Percentiles rank a stretch among this genome's conserved stretches.
Conservation (phyloP, 2,329 filamentous ascomycete genomes). For the Penicillium sp. region DNA sequence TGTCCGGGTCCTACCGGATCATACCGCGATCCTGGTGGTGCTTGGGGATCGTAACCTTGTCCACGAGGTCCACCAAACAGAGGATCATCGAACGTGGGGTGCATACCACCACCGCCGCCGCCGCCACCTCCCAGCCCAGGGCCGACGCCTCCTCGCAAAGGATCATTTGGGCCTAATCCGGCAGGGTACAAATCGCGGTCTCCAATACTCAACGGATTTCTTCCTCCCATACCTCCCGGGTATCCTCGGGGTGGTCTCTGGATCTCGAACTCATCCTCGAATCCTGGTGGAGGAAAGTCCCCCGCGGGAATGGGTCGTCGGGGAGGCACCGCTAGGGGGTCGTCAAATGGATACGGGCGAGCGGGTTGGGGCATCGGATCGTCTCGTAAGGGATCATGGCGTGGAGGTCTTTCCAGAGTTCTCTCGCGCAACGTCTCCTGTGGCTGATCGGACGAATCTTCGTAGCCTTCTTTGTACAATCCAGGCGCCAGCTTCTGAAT, state of each 20-base stretch:
- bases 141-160: constrained; percentile 59
- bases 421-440: too few relatives aligned
- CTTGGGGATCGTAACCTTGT: constrained; percentile 62
- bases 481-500: constrained; percentile 75
- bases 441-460: constrained; percentile 51
- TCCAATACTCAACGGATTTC: constrained; percentile 61
- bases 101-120: too few relatives aligned
- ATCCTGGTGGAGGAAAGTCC: constrained; percentile 79
- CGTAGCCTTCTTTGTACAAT: constrained; percentile 68
- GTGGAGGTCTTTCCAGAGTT: constrained; percentile 46
- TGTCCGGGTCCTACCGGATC: constrained; percentile 75
- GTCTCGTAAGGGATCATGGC: too few relatives aligned
- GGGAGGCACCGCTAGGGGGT: constrained; percentile 55
- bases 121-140: constrained; percentile 54
- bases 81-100: constrained; percentile 88
- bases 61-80: constrained; percentile 60
- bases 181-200: constrained; percentile 53
- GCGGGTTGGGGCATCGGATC: too few relatives aligned
- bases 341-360: constrained; percentile 58
- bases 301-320: constrained; percentile 59
- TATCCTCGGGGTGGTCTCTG: constrained; percentile 55
- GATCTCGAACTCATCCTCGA: constrained; percentile 87
- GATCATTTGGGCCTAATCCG: constrained; percentile 68
- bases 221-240: constrained; percentile 36
- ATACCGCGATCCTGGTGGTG: constrained; percentile 81